Evolutionary conservation across 2,329 filamentous ascomycete genomes (phyloP), one percentile per base, ranked within the genome.

Genomic region (Talaromyces sp.): DNA sequence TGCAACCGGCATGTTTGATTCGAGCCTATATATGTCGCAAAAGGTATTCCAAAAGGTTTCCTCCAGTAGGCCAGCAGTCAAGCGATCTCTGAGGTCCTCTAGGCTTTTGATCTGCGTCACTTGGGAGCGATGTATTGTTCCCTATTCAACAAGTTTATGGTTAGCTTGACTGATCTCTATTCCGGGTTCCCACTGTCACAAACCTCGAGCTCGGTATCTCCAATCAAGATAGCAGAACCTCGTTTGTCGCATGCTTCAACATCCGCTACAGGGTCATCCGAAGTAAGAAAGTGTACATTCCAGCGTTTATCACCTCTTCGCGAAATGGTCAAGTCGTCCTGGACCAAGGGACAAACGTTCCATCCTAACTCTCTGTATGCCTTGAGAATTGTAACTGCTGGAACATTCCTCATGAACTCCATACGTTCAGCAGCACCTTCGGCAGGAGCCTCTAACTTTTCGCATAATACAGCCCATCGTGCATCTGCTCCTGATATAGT

Each of bases 301-400:
- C 56, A 59, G 10, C 25, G 56, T 45, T 45, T 31, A 13, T 27
- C 38, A 27, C 19, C 31, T 31, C 56, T 59, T n/a, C 25, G 34
- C 19, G 38, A 45, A 59, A 59, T 59, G 11, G 56, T 59, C 56
- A 59, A 45, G 36, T 40, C 22, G 19, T 59, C 56, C 38, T 59
- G 34, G 19, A 59, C 56, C 34, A 59, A 40, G 19, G 56, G 56
- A 17, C 34, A 59, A 43, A 45, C 38, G 6, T 10, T 17, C 56
- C 56, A 59, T 29, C 36, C 36, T 34, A 59, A 45, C 36, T 59
- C 38, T 45, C 19, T 15, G 10, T 22, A 31, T 10, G 53, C 53
- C n/a, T 38, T 3, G 25, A 56, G 53, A 34, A 56, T 31, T 22
- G 8, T 11, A 36, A 2, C 29, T 19, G 53, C 3, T 22, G 53